These are phyloP conservation scores for Microsporum canis DNA, from an alignment of 2,329 filamentous ascomycete genomes.

Conservation along the genomic window DNA sequence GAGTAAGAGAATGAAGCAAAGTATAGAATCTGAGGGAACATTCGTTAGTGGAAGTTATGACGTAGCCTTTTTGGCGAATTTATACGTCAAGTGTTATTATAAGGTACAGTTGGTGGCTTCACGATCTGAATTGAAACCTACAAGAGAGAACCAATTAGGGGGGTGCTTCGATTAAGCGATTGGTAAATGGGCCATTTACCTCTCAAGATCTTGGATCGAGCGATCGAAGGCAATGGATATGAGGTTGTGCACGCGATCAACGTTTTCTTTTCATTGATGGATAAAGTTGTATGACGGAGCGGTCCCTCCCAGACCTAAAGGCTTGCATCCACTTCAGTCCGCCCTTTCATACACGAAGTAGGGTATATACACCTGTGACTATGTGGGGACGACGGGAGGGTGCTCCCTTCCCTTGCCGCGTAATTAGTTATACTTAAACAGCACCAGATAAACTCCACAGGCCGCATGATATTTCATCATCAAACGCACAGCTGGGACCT, in stretches of 20 bases:
- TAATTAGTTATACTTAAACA: neutral
- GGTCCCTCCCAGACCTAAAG: neutral
- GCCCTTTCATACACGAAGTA: neutral
- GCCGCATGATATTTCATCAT: neutral
- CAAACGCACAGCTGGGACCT: neutral
- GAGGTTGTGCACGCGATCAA: neutral
- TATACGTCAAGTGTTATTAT: neutral
- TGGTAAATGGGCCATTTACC: neutral
- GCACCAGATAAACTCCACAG: neutral
- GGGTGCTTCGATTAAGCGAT: neutral
- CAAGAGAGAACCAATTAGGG: neutral
- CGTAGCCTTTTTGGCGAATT: neutral
- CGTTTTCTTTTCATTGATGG: neutral
- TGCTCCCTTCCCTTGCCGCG: neutral
- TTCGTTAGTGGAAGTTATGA: neutral
- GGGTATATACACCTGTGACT: neutral
- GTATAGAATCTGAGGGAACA: neutral
- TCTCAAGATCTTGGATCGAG: neutral
- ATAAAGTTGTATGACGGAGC: neutral
- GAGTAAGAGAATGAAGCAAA: no score
- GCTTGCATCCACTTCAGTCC: neutral
- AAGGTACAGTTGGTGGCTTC: neutral
- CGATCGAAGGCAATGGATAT: neutral
- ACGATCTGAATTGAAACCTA: neutral
- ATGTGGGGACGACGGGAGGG: neutral